Evolutionary conservation across 371 early-diverging fungal genomes (phyloP).

Genomic region (Mucor saturninus): DNA sequence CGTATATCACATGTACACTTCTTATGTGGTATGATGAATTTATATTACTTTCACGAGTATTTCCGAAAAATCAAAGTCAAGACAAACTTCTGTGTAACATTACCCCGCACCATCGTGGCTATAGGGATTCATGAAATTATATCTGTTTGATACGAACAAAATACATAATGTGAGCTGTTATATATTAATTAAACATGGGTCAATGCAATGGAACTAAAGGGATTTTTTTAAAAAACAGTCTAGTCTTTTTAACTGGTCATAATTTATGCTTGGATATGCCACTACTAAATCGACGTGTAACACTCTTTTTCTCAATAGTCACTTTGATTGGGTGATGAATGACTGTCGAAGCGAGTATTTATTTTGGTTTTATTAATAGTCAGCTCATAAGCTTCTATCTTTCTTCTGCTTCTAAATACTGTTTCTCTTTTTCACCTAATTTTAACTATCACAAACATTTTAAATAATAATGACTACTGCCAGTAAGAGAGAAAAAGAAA

Average conservation of each 20-base stretch:
- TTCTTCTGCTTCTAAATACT: neutral
- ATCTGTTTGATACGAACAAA: neutral
- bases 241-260: neutral
- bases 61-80: neutral
- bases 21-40: slow-evolving; percentile 4
- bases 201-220: neutral
- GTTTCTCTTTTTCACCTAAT: neutral
- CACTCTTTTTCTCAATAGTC: neutral
- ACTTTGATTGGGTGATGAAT: neutral
- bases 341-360: neutral
- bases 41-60: slow-evolving; percentile 3
- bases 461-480: slow-evolving; percentile 1
- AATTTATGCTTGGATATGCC: neutral
- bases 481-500: neutral
- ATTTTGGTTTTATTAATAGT: slow-evolving; percentile 4
- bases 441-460: slow-evolving; percentile 1
- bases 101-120: slow-evolving; percentile 6
- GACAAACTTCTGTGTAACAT: slow-evolving; percentile 4
- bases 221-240: neutral
- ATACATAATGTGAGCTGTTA: neutral
- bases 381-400: slow-evolving; percentile 7
- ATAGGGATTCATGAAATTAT: neutral
- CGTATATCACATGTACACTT: slow-evolving; percentile 1
- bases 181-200: neutral
- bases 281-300: slow-evolving; percentile 1